phyloP scores from a whole-genome alignment of 768 basidiomycete species.

The Coprinellus micaceus region DNA sequence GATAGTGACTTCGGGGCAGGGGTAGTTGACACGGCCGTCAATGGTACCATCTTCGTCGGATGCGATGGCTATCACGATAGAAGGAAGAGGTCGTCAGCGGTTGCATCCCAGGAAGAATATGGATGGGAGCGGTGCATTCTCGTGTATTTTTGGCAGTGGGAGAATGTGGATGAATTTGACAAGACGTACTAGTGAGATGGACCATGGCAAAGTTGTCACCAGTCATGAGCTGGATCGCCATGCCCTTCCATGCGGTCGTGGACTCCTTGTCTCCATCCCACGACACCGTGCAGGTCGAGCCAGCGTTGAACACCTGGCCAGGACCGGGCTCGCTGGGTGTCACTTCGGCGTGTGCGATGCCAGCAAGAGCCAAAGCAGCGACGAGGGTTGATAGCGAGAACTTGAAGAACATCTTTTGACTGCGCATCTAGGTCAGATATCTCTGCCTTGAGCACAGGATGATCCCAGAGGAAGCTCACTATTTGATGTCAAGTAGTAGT shows the following conservation, averaged over 20 bases:
- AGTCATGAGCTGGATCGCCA: constrained; percentile 78
- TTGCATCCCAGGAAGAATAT: no score
- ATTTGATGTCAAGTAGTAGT: no score
- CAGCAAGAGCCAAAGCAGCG: not conserved
- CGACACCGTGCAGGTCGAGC: constrained; percentile 47
- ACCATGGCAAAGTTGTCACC: constrained; percentile 71
- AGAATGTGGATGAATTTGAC: not conserved
- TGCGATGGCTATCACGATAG: constrained; percentile 49
- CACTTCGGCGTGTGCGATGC: constrained; percentile 52
- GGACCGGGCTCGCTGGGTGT: constrained; percentile 59
- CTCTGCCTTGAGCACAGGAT: no score
- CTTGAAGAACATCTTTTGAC: not conserved
- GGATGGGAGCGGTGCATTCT: no score
- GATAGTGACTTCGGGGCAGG: constrained; percentile 66
- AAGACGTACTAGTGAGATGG: constrained; percentile 56
- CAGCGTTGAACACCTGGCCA: constrained; percentile 53
- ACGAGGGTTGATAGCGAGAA: not conserved
- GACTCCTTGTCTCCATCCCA: constrained; percentile 56
- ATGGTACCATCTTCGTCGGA: constrained; percentile 61
- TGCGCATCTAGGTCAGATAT: no score
- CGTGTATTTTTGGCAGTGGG: no score
- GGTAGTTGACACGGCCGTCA: constrained; percentile 45
- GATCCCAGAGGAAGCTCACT: no score
- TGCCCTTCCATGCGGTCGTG: constrained; percentile 62
- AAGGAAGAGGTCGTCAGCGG: no score